These are phyloP conservation scores for Trichosporon ovoides DNA, from an alignment of 1,284 basidiomycete genomes.

Conservation along the genomic window DNA sequence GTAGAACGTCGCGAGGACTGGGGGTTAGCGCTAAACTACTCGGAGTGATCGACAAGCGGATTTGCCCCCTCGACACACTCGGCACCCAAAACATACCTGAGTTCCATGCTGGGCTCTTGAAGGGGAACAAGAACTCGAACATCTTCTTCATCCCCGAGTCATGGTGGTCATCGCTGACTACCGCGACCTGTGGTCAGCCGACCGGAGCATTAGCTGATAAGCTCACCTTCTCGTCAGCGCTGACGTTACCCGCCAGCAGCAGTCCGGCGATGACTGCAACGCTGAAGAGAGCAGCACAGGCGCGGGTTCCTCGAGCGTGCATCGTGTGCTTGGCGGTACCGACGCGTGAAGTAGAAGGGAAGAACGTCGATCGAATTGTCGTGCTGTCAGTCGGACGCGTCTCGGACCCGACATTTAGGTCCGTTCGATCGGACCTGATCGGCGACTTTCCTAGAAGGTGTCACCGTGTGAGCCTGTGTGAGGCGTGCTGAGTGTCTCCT, in stretches of 20 bases:
- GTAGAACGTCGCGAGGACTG: conserved; percentile 81
- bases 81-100: conserved; percentile 53
- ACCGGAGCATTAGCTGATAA: background rate
- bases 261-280: conserved; percentile 4
- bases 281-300: conserved; percentile 2
- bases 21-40: conserved; percentile 8
- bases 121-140: conserved; percentile 74
- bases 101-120: conserved; percentile 73
- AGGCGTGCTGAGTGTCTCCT: background rate
- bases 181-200: background rate
- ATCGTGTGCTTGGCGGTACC: background rate
- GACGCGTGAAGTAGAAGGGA: background rate
- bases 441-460: background rate
- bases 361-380: background rate
- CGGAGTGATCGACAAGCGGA: too few species aligned
- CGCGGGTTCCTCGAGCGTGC: conserved; percentile 3
- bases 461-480: too few species aligned
- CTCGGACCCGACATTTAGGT: background rate
- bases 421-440: background rate
- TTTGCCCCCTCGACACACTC: background rate
- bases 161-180: conserved; percentile 9
- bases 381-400: background rate
- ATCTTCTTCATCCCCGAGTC: conserved; percentile 50
- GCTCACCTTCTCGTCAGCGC: background rate
- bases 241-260: background rate